These are phyloP conservation scores for Euphrasia confusa DNA, from an alignment of 257 asterid genomes.

Conservation along the genomic window DNA sequence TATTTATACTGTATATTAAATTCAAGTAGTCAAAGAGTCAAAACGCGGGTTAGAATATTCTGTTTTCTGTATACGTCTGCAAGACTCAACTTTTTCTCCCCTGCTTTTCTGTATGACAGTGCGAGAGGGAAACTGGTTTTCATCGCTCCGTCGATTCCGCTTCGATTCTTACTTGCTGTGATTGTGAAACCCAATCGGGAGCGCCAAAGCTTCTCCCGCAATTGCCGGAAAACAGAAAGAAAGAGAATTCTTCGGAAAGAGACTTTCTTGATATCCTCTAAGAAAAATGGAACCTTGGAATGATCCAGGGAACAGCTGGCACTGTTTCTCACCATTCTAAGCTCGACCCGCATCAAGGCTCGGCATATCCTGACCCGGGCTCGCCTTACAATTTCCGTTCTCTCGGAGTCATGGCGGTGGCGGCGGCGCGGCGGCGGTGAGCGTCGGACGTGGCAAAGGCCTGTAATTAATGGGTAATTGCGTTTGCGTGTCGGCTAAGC, in stretches of 20 bases:
- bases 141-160: slow-evolving; percentile 69
- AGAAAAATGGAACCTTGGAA: slow-evolving; percentile 18
- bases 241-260: slow-evolving; percentile 23
- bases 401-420: slow-evolving; percentile 15
- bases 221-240: slow-evolving; percentile 42
- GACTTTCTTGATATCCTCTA: slow-evolving; percentile 19
- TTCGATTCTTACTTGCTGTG: slow-evolving; percentile 19
- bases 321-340: slow-evolving; percentile 19
- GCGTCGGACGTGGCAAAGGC: slow-evolving; percentile 18
- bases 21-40: neutral
- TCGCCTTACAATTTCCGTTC: slow-evolving; percentile 15
- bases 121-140: neutral
- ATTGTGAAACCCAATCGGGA: slow-evolving; percentile 35
- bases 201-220: slow-evolving; percentile 38
- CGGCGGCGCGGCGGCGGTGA: slow-evolving; percentile 30
- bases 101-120: too few species aligned
- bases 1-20: too few species aligned
- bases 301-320: slow-evolving; percentile 15
- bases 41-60: neutral
- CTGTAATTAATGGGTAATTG: slow-evolving; percentile 69
- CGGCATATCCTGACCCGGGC: slow-evolving; percentile 37
- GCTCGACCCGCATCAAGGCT: slow-evolving; percentile 51
- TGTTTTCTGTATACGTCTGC: slow-evolving; percentile 22
- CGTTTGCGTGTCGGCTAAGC: slow-evolving; percentile 90
- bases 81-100: neutral